A percentile compares a stretch with the other conserved stretches of the same genome.
These are phyloP conservation scores for Phytophthora pini DNA, from an alignment of 352 stramenopile genomes.

Conservation along the genomic window DNA sequence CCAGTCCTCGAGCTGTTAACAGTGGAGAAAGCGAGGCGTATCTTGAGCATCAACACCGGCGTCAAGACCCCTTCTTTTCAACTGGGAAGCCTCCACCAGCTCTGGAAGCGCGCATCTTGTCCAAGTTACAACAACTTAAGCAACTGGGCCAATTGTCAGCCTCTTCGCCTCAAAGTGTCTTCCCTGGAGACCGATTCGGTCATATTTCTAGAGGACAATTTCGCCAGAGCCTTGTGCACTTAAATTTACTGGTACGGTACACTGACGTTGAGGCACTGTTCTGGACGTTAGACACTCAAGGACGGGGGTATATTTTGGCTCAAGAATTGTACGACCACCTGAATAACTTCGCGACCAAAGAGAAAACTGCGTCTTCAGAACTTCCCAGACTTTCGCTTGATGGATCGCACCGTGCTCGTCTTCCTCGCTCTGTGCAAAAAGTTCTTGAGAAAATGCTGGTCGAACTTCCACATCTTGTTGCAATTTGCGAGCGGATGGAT, in stretches of 20 bases:
- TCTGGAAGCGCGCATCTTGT: slow-evolving; percentile 63
- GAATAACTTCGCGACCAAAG: slow-evolving; percentile 37
- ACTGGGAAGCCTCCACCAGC: slow-evolving; percentile 41
- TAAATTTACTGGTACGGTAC: slow-evolving; percentile 67
- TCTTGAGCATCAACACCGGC: slow-evolving; percentile 34
- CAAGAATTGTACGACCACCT: slow-evolving; percentile 78
- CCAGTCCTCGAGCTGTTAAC: slow-evolving; percentile 3
- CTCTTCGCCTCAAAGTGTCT: slow-evolving; percentile 62
- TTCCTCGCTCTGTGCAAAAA: slow-evolving; percentile 71
- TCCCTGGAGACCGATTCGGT: slow-evolving; percentile 75
- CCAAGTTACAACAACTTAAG: slow-evolving; percentile 69
- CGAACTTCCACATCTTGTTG: slow-evolving; percentile 45
- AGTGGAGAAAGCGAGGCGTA: slow-evolving; percentile 26
- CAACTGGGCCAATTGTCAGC: slow-evolving; percentile 61
- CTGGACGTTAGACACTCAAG: slow-evolving; percentile 74
- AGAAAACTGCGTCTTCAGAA: slow-evolving; percentile 33
- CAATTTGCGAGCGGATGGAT: slow-evolving; percentile 61
- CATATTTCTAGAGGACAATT: slow-evolving; percentile 77
- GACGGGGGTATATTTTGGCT: slow-evolving; percentile 60
- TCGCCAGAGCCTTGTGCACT: slow-evolving; percentile 71
- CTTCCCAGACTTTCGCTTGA: slow-evolving; percentile 40
- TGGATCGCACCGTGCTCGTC: slow-evolving; percentile 9
- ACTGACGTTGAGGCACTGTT: slow-evolving; percentile 78
- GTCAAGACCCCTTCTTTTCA: slow-evolving; percentile 45
- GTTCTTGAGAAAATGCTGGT: slow-evolving; percentile 72